Base-by-base conservation (phyloP, 2,329 filamentous ascomycete species). In the Curvularia spicifera region DNA sequence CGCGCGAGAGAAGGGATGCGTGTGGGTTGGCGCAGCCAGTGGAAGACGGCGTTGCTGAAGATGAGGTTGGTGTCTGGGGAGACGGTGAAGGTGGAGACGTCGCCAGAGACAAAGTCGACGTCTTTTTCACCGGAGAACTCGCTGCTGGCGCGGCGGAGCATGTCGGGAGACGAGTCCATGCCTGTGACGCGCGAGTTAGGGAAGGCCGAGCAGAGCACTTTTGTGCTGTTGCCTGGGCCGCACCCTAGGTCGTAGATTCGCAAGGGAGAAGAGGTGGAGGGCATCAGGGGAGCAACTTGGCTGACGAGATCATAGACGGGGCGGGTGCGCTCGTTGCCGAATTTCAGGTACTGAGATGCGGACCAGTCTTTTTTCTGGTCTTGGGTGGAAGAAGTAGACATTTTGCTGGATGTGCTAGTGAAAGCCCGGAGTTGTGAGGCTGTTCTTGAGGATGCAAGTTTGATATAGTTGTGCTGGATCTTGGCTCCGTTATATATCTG, bases 151-250 rank as follows among this genome's bases (percentile, higher is more conserved):
- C 80, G 80, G 1, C 66, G 56, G 5, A 88, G 77, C 85, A 88
- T 87, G 62, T 85, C 81, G 0, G 80, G 79, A 0, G 81, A 84
- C 0, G 81, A 81, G 63, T 88, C 85, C 45, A 88, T 78, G 9
- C 84, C 85, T 0, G 76, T 75, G 43, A 87, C 64, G 0, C 67
- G 56, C 0, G 85, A 81, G 4, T 71, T 45, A 0, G 84, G 83
- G 67, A 82, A 88, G 4, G 78, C 78, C 2, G 69, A 64, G 4
- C 74, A 71, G 1, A 88, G 78, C 1, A 82, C 79, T 0, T 74
- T 71, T 0, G 85, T 87, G 2, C 82, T 85, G 73, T 87, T 87
- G 5, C 82, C 85, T 0, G 85, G 85, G 0, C 85, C 85, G 69
- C 85, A 88, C 63, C 85, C 85, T 1, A 88, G 76, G 58, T 88